These are phyloP conservation scores for Hygrocybe punicea DNA, from an alignment of 768 basidiomycete species.

Conservation along the genomic window DNA sequence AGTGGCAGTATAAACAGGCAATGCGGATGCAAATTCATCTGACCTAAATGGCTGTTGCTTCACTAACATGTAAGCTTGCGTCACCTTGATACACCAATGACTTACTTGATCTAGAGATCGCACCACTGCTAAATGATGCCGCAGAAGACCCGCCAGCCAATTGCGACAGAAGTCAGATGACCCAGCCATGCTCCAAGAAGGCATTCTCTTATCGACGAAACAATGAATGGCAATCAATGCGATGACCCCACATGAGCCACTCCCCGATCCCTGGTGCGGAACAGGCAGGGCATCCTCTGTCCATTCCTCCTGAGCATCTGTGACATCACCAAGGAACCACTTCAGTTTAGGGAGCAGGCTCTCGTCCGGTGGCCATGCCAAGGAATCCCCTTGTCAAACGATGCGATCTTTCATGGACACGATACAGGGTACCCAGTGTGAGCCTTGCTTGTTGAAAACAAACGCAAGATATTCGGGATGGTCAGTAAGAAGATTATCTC, in stretches of 20 bases:
- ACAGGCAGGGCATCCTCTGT: constrained; percentile 4
- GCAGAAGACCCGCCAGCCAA: neutral
- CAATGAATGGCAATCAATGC: constrained; percentile 15
- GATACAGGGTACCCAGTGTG: constrained; percentile 10
- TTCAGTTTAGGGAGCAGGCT: constrained; percentile 11
- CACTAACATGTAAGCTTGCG: neutral
- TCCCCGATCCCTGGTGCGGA: constrained; percentile 11
- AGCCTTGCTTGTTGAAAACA: neutral
- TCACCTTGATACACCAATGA: neutral
- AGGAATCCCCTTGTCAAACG: constrained; percentile 17
- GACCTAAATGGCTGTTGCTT: no score
- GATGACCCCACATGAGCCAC: constrained; percentile 19
- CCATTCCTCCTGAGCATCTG: neutral
- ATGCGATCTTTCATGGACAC: constrained; percentile 4
- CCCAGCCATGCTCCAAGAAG: no score
- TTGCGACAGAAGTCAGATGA: no score
- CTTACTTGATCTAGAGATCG: neutral
- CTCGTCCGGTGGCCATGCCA: constrained; percentile 1
- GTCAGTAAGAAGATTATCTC: neutral
- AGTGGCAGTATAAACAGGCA: no score
- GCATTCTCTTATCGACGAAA: constrained; percentile 7
- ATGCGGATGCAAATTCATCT: no score
- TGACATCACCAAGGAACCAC: constrained; percentile 13
- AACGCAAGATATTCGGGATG: constrained; percentile 8
- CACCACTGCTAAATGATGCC: neutral